Evolutionary conservation across 345 rosid species (phyloP).

Genomic region (Turnera subulata): DNA sequence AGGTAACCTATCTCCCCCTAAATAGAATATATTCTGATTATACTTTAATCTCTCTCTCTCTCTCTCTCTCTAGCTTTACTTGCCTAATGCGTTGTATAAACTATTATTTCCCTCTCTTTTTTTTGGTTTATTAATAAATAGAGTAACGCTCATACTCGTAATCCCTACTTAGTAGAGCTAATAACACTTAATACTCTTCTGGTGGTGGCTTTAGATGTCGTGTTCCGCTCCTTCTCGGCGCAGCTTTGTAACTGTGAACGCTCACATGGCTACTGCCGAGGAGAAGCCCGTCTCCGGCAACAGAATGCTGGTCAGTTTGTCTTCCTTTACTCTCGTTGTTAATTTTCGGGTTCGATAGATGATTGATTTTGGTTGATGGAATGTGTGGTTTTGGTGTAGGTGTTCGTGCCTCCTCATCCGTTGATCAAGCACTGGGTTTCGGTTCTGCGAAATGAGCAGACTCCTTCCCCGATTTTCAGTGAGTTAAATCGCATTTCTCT

Average conservation of each 20-base stretch:
- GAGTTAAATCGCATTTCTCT: slow-evolving; percentile 21
- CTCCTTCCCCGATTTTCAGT: slow-evolving; percentile 83
- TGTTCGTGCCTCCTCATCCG: slow-evolving; percentile 88
- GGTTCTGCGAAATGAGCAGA: slow-evolving; percentile 74
- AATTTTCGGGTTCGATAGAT: neutral
- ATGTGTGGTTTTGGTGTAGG: slow-evolving; percentile 33
- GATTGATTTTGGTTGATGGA: neutral
- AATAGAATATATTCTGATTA: too few relatives aligned
- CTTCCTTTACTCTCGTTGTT: neutral
- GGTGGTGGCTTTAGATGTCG: slow-evolving; percentile 35
- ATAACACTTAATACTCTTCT: neutral
- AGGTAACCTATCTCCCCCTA: slow-evolving; percentile 24
- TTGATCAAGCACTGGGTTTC: slow-evolving; percentile 96
- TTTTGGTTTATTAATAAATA: neutral
- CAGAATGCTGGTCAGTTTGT: slow-evolving; percentile 73
- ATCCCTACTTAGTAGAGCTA: neutral
- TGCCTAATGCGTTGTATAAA: neutral
- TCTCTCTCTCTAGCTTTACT: neutral
- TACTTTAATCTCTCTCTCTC: too few relatives aligned
- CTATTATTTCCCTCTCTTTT: neutral
- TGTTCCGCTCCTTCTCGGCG: slow-evolving; percentile 35
- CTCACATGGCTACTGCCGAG: slow-evolving; percentile 56
- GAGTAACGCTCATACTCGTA: neutral
- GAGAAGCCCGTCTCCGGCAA: slow-evolving; percentile 50
- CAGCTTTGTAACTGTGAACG: slow-evolving; percentile 31